Conservation (phyloP, 2,329 filamentous ascomycete species). For the Neofusicoccum sp. region DNA sequence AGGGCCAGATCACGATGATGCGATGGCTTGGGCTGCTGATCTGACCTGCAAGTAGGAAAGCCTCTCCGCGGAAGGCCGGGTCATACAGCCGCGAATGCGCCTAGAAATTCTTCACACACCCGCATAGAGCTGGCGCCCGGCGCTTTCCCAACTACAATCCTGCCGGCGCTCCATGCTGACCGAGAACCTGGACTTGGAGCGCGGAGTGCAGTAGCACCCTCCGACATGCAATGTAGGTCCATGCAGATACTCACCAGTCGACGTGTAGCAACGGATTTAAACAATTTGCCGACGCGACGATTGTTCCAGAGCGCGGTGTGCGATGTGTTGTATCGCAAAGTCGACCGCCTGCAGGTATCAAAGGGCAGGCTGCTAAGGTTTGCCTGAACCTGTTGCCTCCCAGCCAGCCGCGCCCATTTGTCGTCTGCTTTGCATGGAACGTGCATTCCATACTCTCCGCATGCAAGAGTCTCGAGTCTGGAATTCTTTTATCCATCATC, state of each 20-base stretch:
- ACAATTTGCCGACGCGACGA: background rate
- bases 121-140: background rate
- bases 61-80: background rate
- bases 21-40: background rate
- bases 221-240: background rate
- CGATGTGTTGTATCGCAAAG: background rate
- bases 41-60: background rate
- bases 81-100: background rate
- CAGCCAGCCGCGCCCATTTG: background rate
- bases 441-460: background rate
- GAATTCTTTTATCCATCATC: background rate
- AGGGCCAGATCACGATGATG: background rate
- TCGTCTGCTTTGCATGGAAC: background rate
- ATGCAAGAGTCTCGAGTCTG: background rate
- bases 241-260: background rate
- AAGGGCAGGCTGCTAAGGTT: too few relatives aligned
- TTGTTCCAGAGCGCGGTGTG: background rate
- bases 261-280: background rate
- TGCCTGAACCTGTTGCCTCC: background rate
- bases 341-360: background rate
- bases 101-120: background rate
- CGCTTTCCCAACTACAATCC: background rate
- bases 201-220: background rate
- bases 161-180: background rate
- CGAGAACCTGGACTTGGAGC: background rate